A percentile compares a stretch with the other conserved stretches of the same genome.
Conservation (phyloP, 1,284 basidiomycete genomes). For the Apiotrichum laibachii region DNA sequence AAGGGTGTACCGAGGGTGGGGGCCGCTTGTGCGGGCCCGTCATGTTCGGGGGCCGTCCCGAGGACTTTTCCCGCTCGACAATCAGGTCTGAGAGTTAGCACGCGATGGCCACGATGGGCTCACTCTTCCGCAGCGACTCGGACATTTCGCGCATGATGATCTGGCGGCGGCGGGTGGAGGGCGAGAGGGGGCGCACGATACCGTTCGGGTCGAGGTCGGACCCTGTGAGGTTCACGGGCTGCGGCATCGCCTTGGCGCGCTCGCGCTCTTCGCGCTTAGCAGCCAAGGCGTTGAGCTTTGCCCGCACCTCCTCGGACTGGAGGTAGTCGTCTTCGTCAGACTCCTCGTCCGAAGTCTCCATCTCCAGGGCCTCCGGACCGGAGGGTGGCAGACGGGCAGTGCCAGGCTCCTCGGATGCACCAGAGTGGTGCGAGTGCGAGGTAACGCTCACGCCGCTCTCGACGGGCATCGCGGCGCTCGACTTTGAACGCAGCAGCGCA, state of each 20-base stretch:
- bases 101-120: conserved; percentile 17
- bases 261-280: conserved; percentile 30
- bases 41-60: conserved; percentile 16
- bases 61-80: conserved; percentile 46
- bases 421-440: conserved; percentile 15
- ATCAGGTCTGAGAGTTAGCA: conserved; percentile 35
- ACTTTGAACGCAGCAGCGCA: conserved; percentile 39
- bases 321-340: conserved; percentile 38
- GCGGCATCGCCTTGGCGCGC: neutral
- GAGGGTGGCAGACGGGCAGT: conserved; percentile 5
- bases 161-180: conserved; percentile 38
- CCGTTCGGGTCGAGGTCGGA: conserved; percentile 28
- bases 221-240: conserved; percentile 8
- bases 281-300: conserved; percentile 37
- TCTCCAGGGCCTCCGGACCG: conserved; percentile 20
- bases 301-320: conserved; percentile 36
- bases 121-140: conserved; percentile 44
- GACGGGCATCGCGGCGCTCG: conserved; percentile 45
- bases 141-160: conserved; percentile 50
- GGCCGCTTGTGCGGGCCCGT: conserved; percentile 24
- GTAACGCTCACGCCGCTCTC: conserved; percentile 45
- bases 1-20: conserved; percentile 31
- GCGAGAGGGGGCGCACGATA: conserved; percentile 36
- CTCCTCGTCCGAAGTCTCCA: conserved; percentile 40
- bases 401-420: conserved; percentile 8